Evolutionary conservation across 257 asterid genomes (phyloP).

Genomic region (Voacanga thouarsii): DNA sequence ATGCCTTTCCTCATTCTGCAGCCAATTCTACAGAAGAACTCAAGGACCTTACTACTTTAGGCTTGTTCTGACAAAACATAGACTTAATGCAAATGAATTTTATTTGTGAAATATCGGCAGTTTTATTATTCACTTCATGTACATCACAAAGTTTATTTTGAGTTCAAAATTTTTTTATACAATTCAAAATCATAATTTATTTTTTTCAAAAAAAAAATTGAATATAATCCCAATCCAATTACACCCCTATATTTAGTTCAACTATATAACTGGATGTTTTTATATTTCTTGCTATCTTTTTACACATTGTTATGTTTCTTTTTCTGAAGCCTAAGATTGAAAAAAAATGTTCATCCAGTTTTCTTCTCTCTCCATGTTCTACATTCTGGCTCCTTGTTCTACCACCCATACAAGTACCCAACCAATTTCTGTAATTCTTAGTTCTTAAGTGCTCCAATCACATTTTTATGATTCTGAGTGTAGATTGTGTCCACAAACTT

Average conservation of each 20-base stretch:
- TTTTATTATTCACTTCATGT: no score
- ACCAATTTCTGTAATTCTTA: background rate
- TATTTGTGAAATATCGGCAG: no score
- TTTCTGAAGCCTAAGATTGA: background rate
- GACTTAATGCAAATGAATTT: no score
- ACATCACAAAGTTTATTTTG: no score
- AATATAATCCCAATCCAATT: no score
- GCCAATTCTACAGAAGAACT: background rate
- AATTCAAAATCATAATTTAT: no score
- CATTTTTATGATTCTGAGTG: slow-evolving; percentile 9
- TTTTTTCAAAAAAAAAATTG: no score
- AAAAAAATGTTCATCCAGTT: background rate
- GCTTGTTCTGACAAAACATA: no score
- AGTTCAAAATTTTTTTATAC: no score
- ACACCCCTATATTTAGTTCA: background rate
- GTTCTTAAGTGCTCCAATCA: background rate
- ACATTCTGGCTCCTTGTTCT: background rate
- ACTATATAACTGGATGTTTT: background rate
- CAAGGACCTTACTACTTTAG: background rate
- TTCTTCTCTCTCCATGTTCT: background rate
- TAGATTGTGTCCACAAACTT: slow-evolving; percentile 95
- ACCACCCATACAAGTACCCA: background rate
- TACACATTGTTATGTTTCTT: background rate
- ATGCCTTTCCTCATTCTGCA: background rate
- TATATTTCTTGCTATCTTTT: no score